phyloP scores from a whole-genome alignment of 2,329 filamentous ascomycete species.

The Lasiodiplodia hormozganensis region DNA sequence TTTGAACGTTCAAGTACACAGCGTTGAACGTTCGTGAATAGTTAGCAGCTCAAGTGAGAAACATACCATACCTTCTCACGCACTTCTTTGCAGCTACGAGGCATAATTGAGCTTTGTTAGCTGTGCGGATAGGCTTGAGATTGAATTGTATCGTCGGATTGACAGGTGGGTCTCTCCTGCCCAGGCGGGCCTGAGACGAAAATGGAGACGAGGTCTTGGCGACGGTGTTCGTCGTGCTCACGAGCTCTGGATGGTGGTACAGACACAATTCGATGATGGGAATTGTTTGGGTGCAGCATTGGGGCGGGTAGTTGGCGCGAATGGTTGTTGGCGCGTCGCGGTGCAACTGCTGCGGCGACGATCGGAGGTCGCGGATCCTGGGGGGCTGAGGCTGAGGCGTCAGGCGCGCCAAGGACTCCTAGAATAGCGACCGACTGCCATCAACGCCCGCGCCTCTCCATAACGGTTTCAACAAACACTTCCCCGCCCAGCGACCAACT shows the following conservation, averaged over 20 bases:
- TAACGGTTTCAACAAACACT: slow-evolving; percentile 1
- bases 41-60: not conserved
- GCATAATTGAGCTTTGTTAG: not conserved
- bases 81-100: not conserved
- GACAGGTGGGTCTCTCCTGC: not conserved
- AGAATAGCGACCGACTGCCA: slow-evolving; percentile 23
- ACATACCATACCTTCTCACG: not conserved
- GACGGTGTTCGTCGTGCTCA: not conserved
- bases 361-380: not conserved
- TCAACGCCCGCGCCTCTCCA: slow-evolving; percentile 26
- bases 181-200: not conserved
- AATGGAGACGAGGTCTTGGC: not conserved
- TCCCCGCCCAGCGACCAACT: not conserved
- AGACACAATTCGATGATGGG: not conserved
- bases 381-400: slow-evolving; percentile 8
- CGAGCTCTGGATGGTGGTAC: not conserved
- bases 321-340: not conserved
- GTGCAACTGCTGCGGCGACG: not conserved
- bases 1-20: not conserved
- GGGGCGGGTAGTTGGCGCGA: not conserved
- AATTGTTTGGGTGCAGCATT: not conserved
- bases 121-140: not conserved
- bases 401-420: slow-evolving; percentile 23
- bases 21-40: not conserved
- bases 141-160: not conserved